These are phyloP conservation scores for Linderina pennispora DNA, from an alignment of 192 early-diverging fungal species.

Conservation along the genomic window DNA sequence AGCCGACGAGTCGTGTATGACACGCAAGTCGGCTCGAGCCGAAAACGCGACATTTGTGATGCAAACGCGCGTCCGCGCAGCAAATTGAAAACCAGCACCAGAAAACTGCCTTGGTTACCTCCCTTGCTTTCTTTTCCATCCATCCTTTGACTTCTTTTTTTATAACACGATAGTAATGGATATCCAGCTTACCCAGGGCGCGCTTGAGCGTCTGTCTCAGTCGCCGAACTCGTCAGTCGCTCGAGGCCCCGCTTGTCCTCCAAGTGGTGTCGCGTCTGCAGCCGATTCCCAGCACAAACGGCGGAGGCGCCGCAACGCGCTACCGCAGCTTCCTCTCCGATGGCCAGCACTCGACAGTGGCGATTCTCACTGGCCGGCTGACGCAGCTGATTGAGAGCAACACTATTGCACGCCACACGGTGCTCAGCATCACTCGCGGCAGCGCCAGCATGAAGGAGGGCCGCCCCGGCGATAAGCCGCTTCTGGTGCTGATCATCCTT, in stretches of 20 bases:
- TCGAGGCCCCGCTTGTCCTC: slow-evolving; percentile 13
- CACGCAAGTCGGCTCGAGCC: too few species aligned
- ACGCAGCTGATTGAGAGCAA: slow-evolving; percentile 19
- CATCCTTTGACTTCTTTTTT: too few species aligned
- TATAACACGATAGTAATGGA: too few species aligned
- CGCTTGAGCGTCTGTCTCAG: too few species aligned
- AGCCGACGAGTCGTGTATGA: too few species aligned
- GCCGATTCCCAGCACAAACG: slow-evolving; percentile 18
- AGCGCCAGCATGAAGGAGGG: slow-evolving; percentile 22
- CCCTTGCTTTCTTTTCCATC: too few species aligned
- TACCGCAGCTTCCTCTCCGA: slow-evolving; percentile 46
- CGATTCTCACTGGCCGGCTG: slow-evolving; percentile 32
- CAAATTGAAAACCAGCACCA: too few species aligned
- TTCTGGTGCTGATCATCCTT: slow-evolving; percentile 27
- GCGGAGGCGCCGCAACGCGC: slow-evolving; percentile 3
- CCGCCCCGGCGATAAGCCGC: slow-evolving; percentile 10
- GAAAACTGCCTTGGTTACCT: too few species aligned
- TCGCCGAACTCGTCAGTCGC: too few species aligned
- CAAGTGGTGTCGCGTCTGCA: slow-evolving; percentile 37
- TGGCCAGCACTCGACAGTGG: slow-evolving; percentile 26
- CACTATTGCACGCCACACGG: slow-evolving; percentile 23
- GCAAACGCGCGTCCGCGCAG: too few species aligned
- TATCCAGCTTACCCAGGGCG: too few species aligned
- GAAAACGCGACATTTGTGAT: too few species aligned
- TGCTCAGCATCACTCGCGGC: slow-evolving; percentile 25